phyloP scores from a whole-genome alignment of 31 red algal genomes.

The Endocladia muricata region DNA sequence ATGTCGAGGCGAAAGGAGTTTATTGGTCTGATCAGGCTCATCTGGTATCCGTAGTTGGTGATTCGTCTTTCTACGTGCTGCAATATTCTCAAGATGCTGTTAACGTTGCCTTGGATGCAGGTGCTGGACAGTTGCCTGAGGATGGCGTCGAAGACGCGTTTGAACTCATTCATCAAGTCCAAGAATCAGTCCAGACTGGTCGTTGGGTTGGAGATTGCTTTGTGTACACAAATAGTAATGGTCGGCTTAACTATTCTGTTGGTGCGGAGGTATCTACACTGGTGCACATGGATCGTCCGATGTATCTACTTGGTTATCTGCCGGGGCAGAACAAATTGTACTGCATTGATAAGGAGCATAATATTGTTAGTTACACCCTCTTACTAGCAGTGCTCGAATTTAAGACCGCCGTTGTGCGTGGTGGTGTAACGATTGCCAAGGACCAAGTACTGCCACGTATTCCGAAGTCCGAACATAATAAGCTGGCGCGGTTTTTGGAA shows the following conservation, averaged over 20 bases:
- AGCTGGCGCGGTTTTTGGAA: conserved; percentile 91
- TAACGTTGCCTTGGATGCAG: conserved; percentile 66
- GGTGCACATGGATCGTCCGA: conserved; percentile 88
- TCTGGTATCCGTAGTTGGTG: conserved; percentile 72
- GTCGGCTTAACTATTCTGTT: conserved; percentile 80
- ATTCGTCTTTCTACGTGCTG: conserved; percentile 88
- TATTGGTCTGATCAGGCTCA: conserved; percentile 89
- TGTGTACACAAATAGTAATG: conserved; percentile 84
- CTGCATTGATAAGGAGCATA: conserved; percentile 86
- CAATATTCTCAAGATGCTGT: conserved; percentile 82
- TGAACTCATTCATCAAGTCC: conserved; percentile 86
- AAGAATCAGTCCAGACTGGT: conserved; percentile 77
- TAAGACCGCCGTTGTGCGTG: conserved; percentile 83
- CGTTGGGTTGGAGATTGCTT: conserved; percentile 98
- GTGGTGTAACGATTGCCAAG: conserved; percentile 65
- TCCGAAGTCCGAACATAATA: conserved; percentile 87
- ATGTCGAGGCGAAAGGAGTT: conserved; percentile 81
- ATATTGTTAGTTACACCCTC: conserved; percentile 80
- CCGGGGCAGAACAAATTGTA: conserved; percentile 86
- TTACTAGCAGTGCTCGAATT: conserved; percentile 88
- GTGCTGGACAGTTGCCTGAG: conserved; percentile 52
- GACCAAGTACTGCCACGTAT: conserved; percentile 71
- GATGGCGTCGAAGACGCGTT: conserved; percentile 98
- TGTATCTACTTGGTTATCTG: conserved; percentile 93
- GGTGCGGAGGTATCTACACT: conserved; percentile 84